Base-by-base conservation (phyloP, 129 eudicot species). In the Pulicaria dysenterica region DNA sequence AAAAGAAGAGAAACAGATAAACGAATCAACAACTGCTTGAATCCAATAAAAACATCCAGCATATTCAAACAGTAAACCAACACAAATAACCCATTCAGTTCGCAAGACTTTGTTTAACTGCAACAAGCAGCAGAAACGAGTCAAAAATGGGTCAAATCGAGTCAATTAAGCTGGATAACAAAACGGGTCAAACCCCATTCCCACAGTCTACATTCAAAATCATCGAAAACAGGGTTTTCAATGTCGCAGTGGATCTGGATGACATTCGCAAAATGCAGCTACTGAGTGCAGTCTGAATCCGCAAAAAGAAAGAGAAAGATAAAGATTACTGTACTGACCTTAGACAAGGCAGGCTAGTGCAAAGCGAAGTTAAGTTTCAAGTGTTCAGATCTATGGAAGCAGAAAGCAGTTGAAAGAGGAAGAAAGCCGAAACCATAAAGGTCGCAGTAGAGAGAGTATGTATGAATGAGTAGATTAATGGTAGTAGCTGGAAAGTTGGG, bases 401-500 rank as follows among this genome's bases (percentile, higher is more conserved):
- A 55, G 38, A 37, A 57, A 67, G 19, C 41, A 37, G 43, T 62
- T 53, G 51, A 43, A 61, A 7, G 24, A 13, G 50, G 40, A 24
- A 19, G 7, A 75, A 39, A 11, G 15, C 57, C 10, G 17, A 19
- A 14, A 8, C 13, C 38, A 62, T 70, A 5, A 54, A 58, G 57
- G 41, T 38, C 61, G 72, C 62, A 43, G 45, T 42, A 58, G 54
- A 14, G 42, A 24, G 31, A 50, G 68, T 11, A 39, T 24, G 70
- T 9, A 44, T 14, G 4, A 66, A 44, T 14, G 4, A 66, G 53
- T 24, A 49, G 67, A 66, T 72, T 48, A 16, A 73, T 48, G 72
- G 61, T 24, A 59, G 76, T 70, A 69, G 81, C 81, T 77, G 79
- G 80, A 80, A 80, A 74, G 83, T 58, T 67, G 83, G 79, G 79